Base-by-base conservation (phyloP, 768 basidiomycete species). In the Tylopilus vinaceipallidus region DNA sequence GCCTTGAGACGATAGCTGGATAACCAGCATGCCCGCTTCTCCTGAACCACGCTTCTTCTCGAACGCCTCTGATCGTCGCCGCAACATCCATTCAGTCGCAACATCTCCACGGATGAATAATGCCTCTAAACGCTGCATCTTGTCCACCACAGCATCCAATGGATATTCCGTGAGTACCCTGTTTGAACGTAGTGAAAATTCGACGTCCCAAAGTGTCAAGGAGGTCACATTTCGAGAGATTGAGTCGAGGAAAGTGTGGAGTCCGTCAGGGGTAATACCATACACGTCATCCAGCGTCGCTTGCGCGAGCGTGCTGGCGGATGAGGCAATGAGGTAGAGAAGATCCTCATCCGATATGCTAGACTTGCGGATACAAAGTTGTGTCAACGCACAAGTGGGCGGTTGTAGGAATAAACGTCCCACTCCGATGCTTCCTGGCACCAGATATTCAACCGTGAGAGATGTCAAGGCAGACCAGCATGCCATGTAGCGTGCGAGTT, bases 261-360 rank as follows among this genome's bases (percentile, higher is more conserved):
- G 19, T 4, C 51, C 51, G 12, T n/a, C 29, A 13, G 29, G 6
- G 23, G 39, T 40, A 14, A 55, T 6, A 1, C n/a, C 39, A 22
- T 1, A 0, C 9, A 51, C n/a, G 3, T 4, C 3, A 1, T 39
- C 35, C 9, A 51, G 17, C n/a, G 45, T 39, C 12, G 48, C 51
- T 3, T n/a, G 33, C 4, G 23, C 12, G 12, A 47, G 50, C 19
- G 54, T 43, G 11, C 24, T 12, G 11, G 30, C 23, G 4, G 54
- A 53, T 7, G 45, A 41, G 1, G 51, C 43, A 3, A 40, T 36
- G 23, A 53, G 27, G 9, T 36, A 38, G 11, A 33, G 19, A 16
- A 48, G 51, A 11, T 53, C 51, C 34, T 19, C 17, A 38, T 45
- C 42, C 6, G 42, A 40, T 14, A 55, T 11, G 20, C 9, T 0